Percentiles rank a stretch among this genome's conserved stretches.
phyloP scores from a whole-genome alignment of 148 eudicot species.

The Nyssa sinensis region DNA sequence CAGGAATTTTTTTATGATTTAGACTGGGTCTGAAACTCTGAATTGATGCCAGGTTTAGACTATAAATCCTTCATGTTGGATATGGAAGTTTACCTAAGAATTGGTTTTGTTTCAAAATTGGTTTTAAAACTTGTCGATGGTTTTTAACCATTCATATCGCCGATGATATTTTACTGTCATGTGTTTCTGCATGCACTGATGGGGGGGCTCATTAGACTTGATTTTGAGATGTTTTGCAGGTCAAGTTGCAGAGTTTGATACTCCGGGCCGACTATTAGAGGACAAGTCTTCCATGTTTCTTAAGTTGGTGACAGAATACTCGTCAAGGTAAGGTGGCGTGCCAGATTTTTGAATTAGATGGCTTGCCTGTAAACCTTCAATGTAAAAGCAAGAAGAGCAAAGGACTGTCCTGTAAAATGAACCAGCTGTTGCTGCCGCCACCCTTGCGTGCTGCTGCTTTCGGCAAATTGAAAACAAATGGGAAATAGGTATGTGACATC shows the following conservation, averaged over 20 bases:
- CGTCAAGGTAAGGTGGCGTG: constrained; percentile 64
- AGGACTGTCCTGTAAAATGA: not conserved
- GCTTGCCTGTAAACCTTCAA: not conserved
- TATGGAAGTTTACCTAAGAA: too few species aligned
- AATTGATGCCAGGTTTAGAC: too few species aligned
- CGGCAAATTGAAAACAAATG: not conserved
- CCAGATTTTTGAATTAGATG: constrained; percentile 35
- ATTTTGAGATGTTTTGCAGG: constrained; percentile 46
- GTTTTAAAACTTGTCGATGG: too few species aligned
- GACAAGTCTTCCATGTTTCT: constrained; percentile 77
- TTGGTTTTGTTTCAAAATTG: too few species aligned
- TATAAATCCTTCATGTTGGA: too few species aligned
- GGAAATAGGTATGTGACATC: not conserved
- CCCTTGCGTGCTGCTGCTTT: too few species aligned
- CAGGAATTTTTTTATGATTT: too few species aligned
- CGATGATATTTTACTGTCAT: too few species aligned
- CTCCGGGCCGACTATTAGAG: constrained; percentile 70
- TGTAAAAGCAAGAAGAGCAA: constrained; percentile 4
- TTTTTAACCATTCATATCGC: not conserved
- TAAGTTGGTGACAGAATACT: constrained; percentile 82
- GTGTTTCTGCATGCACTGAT: not conserved
- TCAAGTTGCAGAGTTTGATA: constrained; percentile 82
- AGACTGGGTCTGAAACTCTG: too few species aligned
- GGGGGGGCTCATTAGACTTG: not conserved
- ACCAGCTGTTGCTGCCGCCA: not conserved